Evolutionary conservation across 306 rosid species (phyloP), one percentile per base, ranked within the genome.

Genomic region (Ziziphus jujuba): DNA sequence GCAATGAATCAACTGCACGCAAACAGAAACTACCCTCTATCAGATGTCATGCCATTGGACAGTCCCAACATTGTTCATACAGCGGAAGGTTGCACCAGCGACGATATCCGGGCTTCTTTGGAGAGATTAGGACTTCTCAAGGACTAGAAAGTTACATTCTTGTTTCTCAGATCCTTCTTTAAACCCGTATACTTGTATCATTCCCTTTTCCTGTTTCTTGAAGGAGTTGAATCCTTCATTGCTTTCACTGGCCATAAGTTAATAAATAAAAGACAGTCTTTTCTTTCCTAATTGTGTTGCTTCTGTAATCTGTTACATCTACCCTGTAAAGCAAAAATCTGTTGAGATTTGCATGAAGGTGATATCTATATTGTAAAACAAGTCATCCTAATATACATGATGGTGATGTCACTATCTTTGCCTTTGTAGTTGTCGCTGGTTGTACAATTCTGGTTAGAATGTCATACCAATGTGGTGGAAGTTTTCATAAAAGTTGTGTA

Each of bases 21-120:
- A 0, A 88, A 90, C 84, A 76, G 97, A 74, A 93, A 19, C 80
- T 90, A 93, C 77, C 95, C 99, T 75, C 90, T 93, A 40, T 77
- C 97, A 4, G 97, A 90, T 81, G 99, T 93, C 60, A 78, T 87
- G 54, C 85, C 96, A 55, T 28, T 71, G 14, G 97, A 93, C 68
- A 79, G 84, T 72, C 85, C 92, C 73, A 90, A 82, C 78, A 79
- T 90, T 59, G 84, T 73, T 34, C 87, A 90, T 75, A 81, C 97
- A 28, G 11, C 80, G 17, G 84, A 80, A 59, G 91, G 84, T 16
- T 76, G 88, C 50, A 70, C 75, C 75, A 78, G 87, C 10, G 81
- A 67, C 0, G 97, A 83, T 7, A 80, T 93, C 74, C 92, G 80
- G 35, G 65, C 77, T 69, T 84, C 86, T 73, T 72, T 93, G 72